Evolutionary conservation across 2,329 filamentous ascomycete species (phyloP), one percentile per base, ranked within the genome.

Genomic region (Plenodomus biglobosus): DNA sequence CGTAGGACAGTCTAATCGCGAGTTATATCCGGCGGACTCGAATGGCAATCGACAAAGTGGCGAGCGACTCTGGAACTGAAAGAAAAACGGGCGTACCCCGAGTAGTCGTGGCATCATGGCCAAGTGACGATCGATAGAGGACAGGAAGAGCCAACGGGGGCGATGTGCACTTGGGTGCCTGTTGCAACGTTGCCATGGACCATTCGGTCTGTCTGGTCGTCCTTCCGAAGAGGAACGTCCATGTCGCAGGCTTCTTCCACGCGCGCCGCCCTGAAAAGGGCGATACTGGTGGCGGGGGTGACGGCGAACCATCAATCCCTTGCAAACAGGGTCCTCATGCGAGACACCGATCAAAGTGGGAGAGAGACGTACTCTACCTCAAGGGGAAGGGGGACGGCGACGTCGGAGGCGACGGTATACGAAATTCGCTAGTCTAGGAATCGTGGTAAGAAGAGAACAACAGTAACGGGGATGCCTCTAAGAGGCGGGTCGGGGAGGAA

Each of bases 231-330:
- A 18, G 4, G 45, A 52, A 44, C 46, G 47, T 58, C 50, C 42
- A 62, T 53, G 47, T 58, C 61, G 52, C 41, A 64, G 61, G 59
- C 61, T 51, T 62, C 61, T 64, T 53, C 53, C 61, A 62, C 58
- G 34, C 56, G 27, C 54, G 46, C 46, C 53, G 36, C 58, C 53
- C 53, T 59, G 39, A 59, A n/a, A 62, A 61, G 47, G 53, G 49
- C 35, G 52, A 52, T 40, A 64, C 54, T 53, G 54, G 53, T 61
- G 58, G 52, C 48, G 58, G 59, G 56, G 54, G 16, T 37, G 47
- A 46, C 40, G 27, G 27, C 38, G 27, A 32, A 42, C 35, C 27
- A 11, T 11, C 47, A 27, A 50, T 49, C 59, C 59, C 61, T 62
- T 38, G 52, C 55, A 44, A 46, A 52, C 53, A 56, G 53, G 57